phyloP scores from a whole-genome alignment of 2,329 filamentous ascomycete species.

The Penicillium sp. region DNA sequence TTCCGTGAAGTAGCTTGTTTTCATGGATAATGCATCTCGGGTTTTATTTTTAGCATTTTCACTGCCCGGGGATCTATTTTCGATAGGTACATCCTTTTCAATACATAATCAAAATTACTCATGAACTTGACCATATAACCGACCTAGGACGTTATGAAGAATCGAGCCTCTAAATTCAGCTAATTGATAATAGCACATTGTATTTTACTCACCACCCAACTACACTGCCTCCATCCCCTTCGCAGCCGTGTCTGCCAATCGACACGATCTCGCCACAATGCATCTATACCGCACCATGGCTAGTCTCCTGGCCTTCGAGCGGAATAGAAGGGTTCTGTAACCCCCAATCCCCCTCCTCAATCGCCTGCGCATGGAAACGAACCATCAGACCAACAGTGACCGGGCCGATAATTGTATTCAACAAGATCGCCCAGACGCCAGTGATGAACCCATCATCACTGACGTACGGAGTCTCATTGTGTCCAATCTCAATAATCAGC shows the following conservation, averaged over 20 bases:
- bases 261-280: background rate
- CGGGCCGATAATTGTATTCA: slow-evolving; percentile 36
- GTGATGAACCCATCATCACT: slow-evolving; percentile 36
- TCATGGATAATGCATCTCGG: background rate
- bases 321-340: slow-evolving; percentile 12
- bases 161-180: too few species aligned
- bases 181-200: too few species aligned
- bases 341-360: slow-evolving; percentile 31
- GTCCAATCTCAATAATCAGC: slow-evolving; percentile 35
- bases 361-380: slow-evolving; percentile 20
- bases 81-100: too few species aligned
- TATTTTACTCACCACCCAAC: too few species aligned
- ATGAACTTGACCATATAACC: too few species aligned
- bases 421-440: slow-evolving; percentile 34
- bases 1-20: background rate
- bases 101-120: too few species aligned
- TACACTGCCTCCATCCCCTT: background rate
- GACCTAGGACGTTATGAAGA: too few species aligned
- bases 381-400: slow-evolving; percentile 30
- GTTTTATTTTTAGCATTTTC: background rate
- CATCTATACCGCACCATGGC: background rate
- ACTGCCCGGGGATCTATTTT: too few species aligned
- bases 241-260: too few species aligned
- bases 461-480: slow-evolving; percentile 42
- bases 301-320: background rate